phyloP scores from a whole-genome alignment of 2,329 filamentous ascomycete genomes.

The Aureobasidium sp. region DNA sequence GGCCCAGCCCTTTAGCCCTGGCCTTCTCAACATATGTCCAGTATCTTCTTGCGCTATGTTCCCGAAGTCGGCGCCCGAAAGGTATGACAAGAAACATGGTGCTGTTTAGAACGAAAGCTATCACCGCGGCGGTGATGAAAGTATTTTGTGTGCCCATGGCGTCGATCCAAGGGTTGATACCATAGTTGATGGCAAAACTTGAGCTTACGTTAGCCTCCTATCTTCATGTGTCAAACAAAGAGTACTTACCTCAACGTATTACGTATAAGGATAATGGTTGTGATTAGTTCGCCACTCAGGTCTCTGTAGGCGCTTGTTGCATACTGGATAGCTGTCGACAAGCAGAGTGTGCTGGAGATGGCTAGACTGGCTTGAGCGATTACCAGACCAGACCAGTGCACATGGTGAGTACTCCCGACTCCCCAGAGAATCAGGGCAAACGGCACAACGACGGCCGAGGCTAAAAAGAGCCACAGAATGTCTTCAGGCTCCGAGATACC shows the following conservation, averaged over 20 bases:
- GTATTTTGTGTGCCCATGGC: constrained; percentile 37
- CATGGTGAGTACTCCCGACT: not conserved
- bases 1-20: constrained; percentile 8
- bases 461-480: constrained; percentile 34
- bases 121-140: constrained; percentile 36
- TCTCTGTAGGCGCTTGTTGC: constrained; percentile 21
- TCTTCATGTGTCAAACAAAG: not conserved
- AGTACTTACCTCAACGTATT: constrained; percentile 35
- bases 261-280: constrained; percentile 40
- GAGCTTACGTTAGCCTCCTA: not conserved
- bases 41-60: constrained; percentile 9
- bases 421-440: constrained; percentile 12
- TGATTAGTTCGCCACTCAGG: constrained; percentile 41
- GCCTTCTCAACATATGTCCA: constrained; percentile 14
- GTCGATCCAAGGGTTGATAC: constrained; percentile 40
- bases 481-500: constrained; percentile 38
- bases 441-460: constrained; percentile 6
- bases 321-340: constrained; percentile 14
- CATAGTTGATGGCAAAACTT: constrained; percentile 40
- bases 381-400: constrained; percentile 20
- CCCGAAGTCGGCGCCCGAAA: not conserved
- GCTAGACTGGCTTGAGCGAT: constrained; percentile 28
- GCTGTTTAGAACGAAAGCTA: not conserved
- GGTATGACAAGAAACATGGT: constrained; percentile 8
- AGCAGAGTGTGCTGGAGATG: constrained; percentile 19